Base-by-base conservation (phyloP, 2,329 filamentous ascomycete genomes). In the Scedosporium aurantiacum region DNA sequence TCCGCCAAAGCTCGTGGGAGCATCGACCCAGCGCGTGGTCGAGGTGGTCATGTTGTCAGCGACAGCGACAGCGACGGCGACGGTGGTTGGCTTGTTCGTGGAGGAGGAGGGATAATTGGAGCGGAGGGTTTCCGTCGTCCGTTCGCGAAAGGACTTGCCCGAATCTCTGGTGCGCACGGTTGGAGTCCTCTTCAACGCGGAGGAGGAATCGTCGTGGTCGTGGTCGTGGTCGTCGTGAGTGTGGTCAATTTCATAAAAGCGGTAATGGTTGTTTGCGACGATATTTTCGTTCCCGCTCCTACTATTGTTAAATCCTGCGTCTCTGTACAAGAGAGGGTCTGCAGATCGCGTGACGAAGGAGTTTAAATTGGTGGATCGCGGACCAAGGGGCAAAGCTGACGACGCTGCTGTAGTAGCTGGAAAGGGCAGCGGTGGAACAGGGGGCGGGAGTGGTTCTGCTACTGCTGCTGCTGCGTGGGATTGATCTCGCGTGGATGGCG, bases 11-110 rank as follows among this genome's bases (percentile, higher is more conserved):
- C 18, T 41, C 4, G 59, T 61, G 4, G 59, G 59, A 18, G 45
- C 45, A 41, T 61, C 59, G 59, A 61, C 50, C 59, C 59, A 61
- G 21, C 32, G 59, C 16, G 50, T 57, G 28, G 56, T 41, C 32
- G 58, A 7, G 14, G 43, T 37, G 27, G 23, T 52, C 47, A 47
- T 47, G 7, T 47, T 47, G 16, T 52, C 10, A 18, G 2, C 4
- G 47, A 3, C n/a, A 5, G 47, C n/a, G 47, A 32, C 28, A 32
- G 28, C 28, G 27, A 28, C 27, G 28, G 28, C 28, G 27, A 28
- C 27, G 28, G 28, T 32, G 28, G 28, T 6, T 32, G 28, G 28
- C 28, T 32, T 32, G 28, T 8, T 32, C 28, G 28, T 32, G 28
- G 7, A 6, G 5, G 28, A 21, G 21, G 47, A 21, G n/a, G n/a